Base-by-base conservation (phyloP, 768 basidiomycete genomes). In the Pisolithus microcarpus region DNA sequence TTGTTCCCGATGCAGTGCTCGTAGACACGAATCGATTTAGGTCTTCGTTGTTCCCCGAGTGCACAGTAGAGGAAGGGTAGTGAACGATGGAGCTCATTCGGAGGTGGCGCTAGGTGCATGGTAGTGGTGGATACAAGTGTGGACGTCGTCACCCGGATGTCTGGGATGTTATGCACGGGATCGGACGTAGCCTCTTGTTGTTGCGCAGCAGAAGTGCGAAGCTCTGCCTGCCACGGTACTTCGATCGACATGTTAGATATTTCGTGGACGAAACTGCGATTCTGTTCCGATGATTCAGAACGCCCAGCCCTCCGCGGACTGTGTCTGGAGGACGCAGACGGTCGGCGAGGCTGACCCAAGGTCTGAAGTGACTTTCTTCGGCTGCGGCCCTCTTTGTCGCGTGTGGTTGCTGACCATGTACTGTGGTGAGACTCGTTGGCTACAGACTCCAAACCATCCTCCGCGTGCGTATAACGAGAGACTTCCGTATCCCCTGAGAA, bases 1-100 rank as follows among this genome's bases (percentile, higher is more conserved):
- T 87, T 11, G 85, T 87, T 16, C 75, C 77, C 4, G 87, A 89
- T 30, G 81, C 76, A 8, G 92, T 93, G 60, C 91, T 90, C 13
- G 90, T 86, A 6, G 92, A 94, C 8, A 94, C 89, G 61, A 90
- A 91, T 23, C 93, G 85, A 60, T 87, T 89, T 42, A 93, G 74
- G 62, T 93, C 91, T 16, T 84, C 84, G 55, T 79, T 79, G 15
- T 75, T 70, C 2, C 74, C 70, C 30, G 74, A 64, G 24, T 76
- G 80, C 23, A 80, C 54, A 31, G 81, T 78, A 18, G 73, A 73
- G 7, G 79, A 69, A 24, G 81, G 77, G 61, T 80, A 74, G n/a
- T 10, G 75, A 62, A 18, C 58, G 65, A 6, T 60, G 52, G 11
- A 56, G 55, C 49, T 51, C 62, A 6, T 44, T 65, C n/a, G 72